phyloP scores from a whole-genome alignment of 2,329 filamentous ascomycete species.

The Diaporthe helianthi region DNA sequence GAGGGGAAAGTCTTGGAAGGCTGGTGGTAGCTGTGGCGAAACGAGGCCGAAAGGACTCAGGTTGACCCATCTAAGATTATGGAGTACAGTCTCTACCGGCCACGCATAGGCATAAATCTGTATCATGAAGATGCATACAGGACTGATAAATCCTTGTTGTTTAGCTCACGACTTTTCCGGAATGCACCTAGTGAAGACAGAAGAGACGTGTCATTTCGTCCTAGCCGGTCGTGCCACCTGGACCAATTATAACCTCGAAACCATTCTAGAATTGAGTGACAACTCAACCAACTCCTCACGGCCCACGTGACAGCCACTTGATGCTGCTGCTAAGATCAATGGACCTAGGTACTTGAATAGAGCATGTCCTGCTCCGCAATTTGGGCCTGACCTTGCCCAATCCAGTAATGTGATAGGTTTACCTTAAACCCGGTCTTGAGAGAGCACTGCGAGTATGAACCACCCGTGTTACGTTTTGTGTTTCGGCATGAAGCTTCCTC shows the following conservation, averaged over 20 bases:
- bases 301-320: too few species aligned
- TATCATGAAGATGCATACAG: neutral
- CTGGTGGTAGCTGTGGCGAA: neutral
- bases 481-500: neutral
- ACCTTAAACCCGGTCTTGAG: neutral
- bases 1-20: neutral
- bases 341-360: neutral
- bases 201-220: neutral
- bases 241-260: neutral
- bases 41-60: neutral
- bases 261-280: neutral
- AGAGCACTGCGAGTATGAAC: neutral
- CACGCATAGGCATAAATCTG: neutral
- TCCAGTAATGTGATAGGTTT: too few species aligned
- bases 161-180: neutral
- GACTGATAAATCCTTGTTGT: neutral
- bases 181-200: neutral
- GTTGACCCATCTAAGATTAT: neutral
- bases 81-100: slow-evolving; percentile 23
- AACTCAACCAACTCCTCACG: too few species aligned
- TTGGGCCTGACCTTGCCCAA: accelerated
- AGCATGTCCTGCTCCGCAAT: neutral
- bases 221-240: neutral
- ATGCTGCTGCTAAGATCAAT: too few species aligned
- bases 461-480: neutral